Evolutionary conservation across 2,329 filamentous ascomycete genomes (phyloP).

Genomic region (Onygenales sp.): DNA sequence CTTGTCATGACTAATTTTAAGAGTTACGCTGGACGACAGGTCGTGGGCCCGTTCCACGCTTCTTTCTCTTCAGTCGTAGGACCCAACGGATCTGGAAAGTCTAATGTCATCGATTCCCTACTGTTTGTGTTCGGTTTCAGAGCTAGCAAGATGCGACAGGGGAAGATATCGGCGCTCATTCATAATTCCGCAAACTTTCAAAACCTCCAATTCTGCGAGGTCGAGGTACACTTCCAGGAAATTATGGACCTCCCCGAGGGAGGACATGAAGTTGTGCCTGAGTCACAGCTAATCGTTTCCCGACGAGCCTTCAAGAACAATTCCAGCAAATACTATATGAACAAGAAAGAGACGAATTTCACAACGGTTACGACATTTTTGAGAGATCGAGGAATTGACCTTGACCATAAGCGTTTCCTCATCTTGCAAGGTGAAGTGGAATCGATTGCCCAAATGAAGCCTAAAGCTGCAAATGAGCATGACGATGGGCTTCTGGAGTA

Average conservation of each 20-base stretch:
- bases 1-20: constrained; percentile 95
- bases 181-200: constrained; percentile 89
- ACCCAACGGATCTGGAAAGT: constrained; percentile 96
- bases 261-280: constrained; percentile 64
- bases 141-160: constrained; percentile 98
- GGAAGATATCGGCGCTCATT: constrained; percentile 94
- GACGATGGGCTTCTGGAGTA: constrained; percentile 95
- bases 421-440: constrained; percentile 97
- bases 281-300: constrained; percentile 80
- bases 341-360: constrained; percentile 81
- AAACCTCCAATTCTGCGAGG: constrained; percentile 82
- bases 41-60: constrained; percentile 91
- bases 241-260: constrained; percentile 79
- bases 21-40: constrained; percentile 90
- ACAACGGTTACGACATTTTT: constrained; percentile 82
- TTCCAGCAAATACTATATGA: constrained; percentile 96
- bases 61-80: constrained; percentile 98
- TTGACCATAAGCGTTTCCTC: constrained; percentile 96
- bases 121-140: constrained; percentile 99
- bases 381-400: constrained; percentile 78
- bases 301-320: constrained; percentile 96
- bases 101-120: constrained; percentile 95
- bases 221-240: constrained; percentile 93
- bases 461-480: constrained; percentile 89
- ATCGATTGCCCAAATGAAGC: constrained; percentile 98